These are phyloP conservation scores for Amanita fuliginea DNA, from an alignment of 768 basidiomycete species.

Conservation along the genomic window DNA sequence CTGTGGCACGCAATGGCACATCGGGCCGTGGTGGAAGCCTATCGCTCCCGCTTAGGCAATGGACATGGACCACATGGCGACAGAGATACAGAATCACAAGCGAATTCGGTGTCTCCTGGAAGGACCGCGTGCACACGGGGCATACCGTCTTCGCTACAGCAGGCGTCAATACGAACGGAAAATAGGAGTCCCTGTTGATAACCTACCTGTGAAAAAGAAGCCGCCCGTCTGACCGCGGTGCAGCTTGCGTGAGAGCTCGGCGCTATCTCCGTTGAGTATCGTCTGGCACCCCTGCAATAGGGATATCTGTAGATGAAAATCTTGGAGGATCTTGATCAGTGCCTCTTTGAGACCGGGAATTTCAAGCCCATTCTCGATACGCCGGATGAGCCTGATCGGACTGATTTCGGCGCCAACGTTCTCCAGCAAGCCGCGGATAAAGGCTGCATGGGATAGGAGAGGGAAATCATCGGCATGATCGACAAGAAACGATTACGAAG, in stretches of 20 bases:
- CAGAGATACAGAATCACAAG: conserved; percentile 76
- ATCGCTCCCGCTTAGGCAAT: conserved; percentile 60
- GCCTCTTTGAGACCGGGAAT: conserved; percentile 93
- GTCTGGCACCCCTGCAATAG: conserved; percentile 86
- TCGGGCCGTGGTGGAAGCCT: conserved; percentile 54
- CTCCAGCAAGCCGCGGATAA: conserved; percentile 91
- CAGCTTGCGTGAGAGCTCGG: conserved; percentile 54
- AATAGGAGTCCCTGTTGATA: conserved; percentile 14
- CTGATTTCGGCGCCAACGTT: conserved; percentile 96
- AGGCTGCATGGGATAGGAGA: conserved; percentile 43
- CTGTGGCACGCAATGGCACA: conserved; percentile 34
- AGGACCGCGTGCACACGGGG: conserved; percentile 48
- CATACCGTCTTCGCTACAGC: conserved; percentile 51
- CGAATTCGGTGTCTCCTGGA: conserved; percentile 47
- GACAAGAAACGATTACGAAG: background rate
- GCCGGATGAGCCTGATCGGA: conserved; percentile 85
- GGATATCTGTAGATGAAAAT: conserved; percentile 91
- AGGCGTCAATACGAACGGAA: background rate
- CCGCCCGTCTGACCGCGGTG: conserved; percentile 73
- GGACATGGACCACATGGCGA: conserved; percentile 77
- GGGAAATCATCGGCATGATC: background rate
- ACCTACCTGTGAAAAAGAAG: conserved; percentile 72
- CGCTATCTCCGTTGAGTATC: conserved; percentile 77
- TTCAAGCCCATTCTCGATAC: conserved; percentile 93
- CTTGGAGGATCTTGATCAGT: conserved; percentile 92